A percentile compares a stretch with the other conserved stretches of the same genome.
These are phyloP conservation scores for Fraxinus angustifolia DNA, from an alignment of 305 asterid species.

Conservation along the genomic window DNA sequence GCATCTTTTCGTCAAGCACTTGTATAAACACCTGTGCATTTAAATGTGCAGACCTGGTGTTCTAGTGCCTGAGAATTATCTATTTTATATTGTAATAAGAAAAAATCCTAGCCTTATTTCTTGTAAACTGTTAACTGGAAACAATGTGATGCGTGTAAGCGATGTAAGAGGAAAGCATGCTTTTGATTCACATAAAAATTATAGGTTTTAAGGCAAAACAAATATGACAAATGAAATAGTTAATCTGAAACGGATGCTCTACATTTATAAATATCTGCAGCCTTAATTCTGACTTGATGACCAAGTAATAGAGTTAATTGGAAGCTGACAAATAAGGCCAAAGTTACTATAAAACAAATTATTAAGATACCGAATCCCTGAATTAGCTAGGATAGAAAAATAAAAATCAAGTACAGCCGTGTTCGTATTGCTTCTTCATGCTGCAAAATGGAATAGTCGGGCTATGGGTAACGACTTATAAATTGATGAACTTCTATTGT, in stretches of 20 bases:
- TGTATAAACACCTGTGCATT: not conserved
- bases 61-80: not conserved
- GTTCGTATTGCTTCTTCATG: not conserved
- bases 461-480: not conserved
- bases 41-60: not conserved
- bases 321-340: not conserved
- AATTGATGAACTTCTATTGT: not conserved
- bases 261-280: not conserved
- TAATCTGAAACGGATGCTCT: not conserved
- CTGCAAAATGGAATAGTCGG: not conserved
- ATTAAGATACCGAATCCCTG: not conserved
- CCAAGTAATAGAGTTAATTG: not conserved
- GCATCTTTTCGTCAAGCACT: not conserved
- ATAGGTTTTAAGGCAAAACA: not conserved
- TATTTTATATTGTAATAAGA: not conserved
- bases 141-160: not conserved
- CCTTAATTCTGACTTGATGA: not conserved
- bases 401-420: not conserved
- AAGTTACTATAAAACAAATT: not conserved
- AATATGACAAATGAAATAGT: not conserved
- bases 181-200: not conserved
- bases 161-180: not conserved
- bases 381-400: not conserved
- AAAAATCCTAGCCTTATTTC: not conserved
- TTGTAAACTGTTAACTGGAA: not conserved